A percentile compares a stretch with the other conserved stretches of the same genome.
These are phyloP conservation scores for Fraxinus paxiana DNA, from an alignment of 305 asterid species.

Conservation along the genomic window DNA sequence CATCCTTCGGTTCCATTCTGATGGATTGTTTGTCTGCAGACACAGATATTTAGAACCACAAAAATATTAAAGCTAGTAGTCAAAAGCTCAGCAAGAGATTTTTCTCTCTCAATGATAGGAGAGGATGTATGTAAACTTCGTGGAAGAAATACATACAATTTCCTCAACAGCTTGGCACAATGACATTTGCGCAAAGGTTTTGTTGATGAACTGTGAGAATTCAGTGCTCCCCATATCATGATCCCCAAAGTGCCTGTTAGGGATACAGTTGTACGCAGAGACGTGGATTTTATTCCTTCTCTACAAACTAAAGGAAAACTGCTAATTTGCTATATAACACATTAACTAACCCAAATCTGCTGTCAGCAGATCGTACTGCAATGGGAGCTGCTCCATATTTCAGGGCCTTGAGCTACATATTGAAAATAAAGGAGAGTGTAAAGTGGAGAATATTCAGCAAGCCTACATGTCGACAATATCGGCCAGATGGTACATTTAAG, in stretches of 20 bases:
- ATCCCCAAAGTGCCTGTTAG: conserved; percentile 42
- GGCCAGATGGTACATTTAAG: background rate
- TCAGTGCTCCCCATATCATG: conserved; percentile 37
- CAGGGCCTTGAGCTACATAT: conserved; percentile 63
- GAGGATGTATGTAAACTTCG: background rate
- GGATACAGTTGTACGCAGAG: background rate
- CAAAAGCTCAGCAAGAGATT: background rate
- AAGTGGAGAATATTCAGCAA: background rate
- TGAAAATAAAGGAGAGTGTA: background rate
- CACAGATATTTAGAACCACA: background rate
- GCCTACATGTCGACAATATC: background rate
- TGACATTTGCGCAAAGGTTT: conserved; percentile 44
- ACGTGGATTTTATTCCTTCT: conserved; percentile 13
- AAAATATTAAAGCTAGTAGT: background rate
- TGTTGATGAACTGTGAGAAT: conserved; percentile 41
- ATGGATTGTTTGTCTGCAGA: conserved; percentile 51
- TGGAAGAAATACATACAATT: conserved; percentile 37
- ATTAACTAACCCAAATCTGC: conserved; percentile 40
- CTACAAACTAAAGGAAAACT: conserved; percentile 8
- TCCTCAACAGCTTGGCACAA: conserved; percentile 64
- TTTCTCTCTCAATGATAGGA: background rate
- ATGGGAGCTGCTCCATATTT: conserved; percentile 66
- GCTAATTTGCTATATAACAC: conserved; percentile 5
- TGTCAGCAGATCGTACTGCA: conserved; percentile 34
- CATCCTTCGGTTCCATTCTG: conserved; percentile 51